These are phyloP conservation scores for Baudoinia panamericana DNA, from an alignment of 495 filamentous ascomycete species.

Conservation along the genomic window DNA sequence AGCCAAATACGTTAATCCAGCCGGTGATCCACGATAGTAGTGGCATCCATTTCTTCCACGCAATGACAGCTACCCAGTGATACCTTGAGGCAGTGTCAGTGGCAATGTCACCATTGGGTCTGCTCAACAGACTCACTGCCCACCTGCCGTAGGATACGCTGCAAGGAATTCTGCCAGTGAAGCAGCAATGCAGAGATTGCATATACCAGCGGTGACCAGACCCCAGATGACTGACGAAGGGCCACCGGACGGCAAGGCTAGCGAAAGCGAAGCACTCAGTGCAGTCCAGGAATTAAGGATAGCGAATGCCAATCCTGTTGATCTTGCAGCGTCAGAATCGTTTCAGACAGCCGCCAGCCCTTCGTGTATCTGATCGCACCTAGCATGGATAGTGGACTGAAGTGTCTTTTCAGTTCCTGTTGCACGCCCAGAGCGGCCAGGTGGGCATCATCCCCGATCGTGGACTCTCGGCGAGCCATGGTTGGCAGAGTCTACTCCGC, in stretches of 20 bases:
- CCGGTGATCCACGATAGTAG: slow-evolving; percentile 57
- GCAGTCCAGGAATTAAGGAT: slow-evolving; percentile 50
- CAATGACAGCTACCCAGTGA: slow-evolving; percentile 59
- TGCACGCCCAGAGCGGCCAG: slow-evolving; percentile 27
- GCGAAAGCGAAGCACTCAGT: slow-evolving; percentile 39
- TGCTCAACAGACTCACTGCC: too few species aligned
- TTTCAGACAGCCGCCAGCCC: neutral
- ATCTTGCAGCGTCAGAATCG: slow-evolving; percentile 29
- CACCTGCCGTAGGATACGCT: slow-evolving; percentile 53
- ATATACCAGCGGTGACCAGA: slow-evolving; percentile 53
- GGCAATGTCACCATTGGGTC: slow-evolving; percentile 7
- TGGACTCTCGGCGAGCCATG: slow-evolving; percentile 8
- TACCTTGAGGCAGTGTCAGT: slow-evolving; percentile 47
- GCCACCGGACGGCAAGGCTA: slow-evolving; percentile 41
- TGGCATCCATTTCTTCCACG: slow-evolving; percentile 46
- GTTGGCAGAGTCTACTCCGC: too few species aligned
- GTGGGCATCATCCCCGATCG: slow-evolving; percentile 29
- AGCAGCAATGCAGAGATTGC: slow-evolving; percentile 56
- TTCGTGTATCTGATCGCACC: neutral
- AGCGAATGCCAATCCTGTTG: slow-evolving; percentile 45
- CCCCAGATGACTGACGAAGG: slow-evolving; percentile 47
- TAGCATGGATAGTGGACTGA: slow-evolving; percentile 34
- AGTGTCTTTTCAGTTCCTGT: slow-evolving; percentile 31
- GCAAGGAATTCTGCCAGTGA: slow-evolving; percentile 62
- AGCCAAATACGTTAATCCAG: slow-evolving; percentile 63